Conservation (phyloP, 1,284 basidiomycete species). For the Chondrostereum purpureum region DNA sequence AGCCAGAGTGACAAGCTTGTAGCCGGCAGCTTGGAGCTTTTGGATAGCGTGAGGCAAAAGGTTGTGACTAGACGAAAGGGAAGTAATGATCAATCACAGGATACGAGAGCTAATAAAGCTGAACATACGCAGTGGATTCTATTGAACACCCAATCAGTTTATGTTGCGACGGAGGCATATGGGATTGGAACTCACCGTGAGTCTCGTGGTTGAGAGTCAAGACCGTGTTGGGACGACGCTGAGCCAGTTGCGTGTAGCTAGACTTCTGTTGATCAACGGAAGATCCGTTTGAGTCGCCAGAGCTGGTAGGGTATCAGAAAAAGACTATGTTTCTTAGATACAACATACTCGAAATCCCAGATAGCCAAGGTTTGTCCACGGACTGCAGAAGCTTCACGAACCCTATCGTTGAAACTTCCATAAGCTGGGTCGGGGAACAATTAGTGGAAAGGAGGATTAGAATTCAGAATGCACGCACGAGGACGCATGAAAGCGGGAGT, state of each 20-base stretch:
- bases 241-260: conserved; percentile 23
- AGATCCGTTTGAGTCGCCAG: conserved; percentile 31
- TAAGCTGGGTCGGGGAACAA: conserved; percentile 21
- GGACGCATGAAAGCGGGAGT: conserved; percentile 30
- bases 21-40: conserved; percentile 3
- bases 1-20: conserved; percentile 8
- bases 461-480: neutral
- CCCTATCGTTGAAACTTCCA: conserved; percentile 36
- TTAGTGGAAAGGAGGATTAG: conserved; percentile 1
- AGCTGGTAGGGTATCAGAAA: conserved; percentile 17
- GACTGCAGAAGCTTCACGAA: conserved; percentile 20
- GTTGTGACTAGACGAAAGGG: conserved; percentile 1
- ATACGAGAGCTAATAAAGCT: neutral
- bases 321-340: neutral
- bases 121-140: conserved; percentile 32
- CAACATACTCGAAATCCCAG: conserved; percentile 39
- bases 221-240: conserved; percentile 28
- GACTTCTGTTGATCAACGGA: conserved; percentile 24
- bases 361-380: conserved; percentile 32
- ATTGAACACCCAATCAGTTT: neutral
- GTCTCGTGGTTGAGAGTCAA: conserved; percentile 40
- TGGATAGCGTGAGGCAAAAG: conserved; percentile 3
- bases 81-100: neutral
- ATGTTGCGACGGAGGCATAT: neutral
- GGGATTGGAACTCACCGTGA: conserved; percentile 19